Conservation (phyloP, 2,329 filamentous ascomycete genomes). For the Helotiales sp. region DNA sequence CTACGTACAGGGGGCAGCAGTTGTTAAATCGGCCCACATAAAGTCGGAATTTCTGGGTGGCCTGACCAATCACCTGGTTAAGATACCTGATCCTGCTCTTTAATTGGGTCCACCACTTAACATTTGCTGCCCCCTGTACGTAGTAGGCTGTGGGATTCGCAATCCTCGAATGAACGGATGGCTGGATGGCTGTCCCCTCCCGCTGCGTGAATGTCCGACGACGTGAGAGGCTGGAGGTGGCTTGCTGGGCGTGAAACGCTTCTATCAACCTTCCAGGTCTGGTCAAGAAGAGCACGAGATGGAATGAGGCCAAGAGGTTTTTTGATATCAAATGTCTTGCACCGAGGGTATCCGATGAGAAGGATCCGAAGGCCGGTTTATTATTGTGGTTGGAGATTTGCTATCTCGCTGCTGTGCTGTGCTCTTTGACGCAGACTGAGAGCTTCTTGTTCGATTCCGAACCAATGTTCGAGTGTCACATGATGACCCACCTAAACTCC, state of each 20-base stretch:
- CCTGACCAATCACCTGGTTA: too few species aligned
- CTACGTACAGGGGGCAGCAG: too few species aligned
- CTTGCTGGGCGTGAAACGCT: neutral
- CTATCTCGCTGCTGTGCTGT: too few species aligned
- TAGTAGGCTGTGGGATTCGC: too few species aligned
- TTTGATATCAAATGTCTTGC: slow-evolving; percentile 5
- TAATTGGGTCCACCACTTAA: too few species aligned
- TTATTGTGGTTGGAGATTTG: neutral
- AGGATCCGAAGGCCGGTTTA: neutral
- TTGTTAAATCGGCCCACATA: too few species aligned
- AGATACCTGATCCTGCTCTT: too few species aligned
- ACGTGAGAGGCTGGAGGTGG: slow-evolving; percentile 2
- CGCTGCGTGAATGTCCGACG: neutral
- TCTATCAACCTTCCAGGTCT: slow-evolving; percentile 1
- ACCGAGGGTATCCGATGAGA: neutral
- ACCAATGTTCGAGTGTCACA: neutral
- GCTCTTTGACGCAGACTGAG: too few species aligned
- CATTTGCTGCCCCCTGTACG: too few species aligned
- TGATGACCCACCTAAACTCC: neutral
- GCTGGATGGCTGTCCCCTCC: neutral
- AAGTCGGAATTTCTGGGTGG: too few species aligned
- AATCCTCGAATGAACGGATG: too few species aligned
- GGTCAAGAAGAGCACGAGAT: neutral
- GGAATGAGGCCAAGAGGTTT: neutral
- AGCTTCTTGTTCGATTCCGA: too few species aligned